A percentile compares a stretch with the other conserved stretches of the same genome.
These are phyloP conservation scores for Neocatenulostroma microsporum DNA, from an alignment of 2,329 filamentous ascomycete genomes.

Conservation along the genomic window DNA sequence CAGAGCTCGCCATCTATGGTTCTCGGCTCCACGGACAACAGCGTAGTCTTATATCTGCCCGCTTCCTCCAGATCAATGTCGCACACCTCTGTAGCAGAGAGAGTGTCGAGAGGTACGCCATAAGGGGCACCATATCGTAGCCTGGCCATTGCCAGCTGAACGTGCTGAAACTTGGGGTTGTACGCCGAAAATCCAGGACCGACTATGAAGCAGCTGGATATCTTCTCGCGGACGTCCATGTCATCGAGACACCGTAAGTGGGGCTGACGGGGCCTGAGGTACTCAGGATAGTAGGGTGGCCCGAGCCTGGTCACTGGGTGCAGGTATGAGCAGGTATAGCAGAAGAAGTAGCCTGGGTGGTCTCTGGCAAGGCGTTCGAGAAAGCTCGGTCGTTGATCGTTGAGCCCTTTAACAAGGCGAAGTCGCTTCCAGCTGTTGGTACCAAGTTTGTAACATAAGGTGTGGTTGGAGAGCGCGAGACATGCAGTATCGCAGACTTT, in stretches of 20 bases:
- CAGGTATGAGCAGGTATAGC: background rate
- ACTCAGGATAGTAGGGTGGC: background rate
- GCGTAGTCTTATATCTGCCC: background rate
- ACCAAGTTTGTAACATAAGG: background rate
- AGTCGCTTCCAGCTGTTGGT: background rate
- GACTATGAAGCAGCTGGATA: background rate
- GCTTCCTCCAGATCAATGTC: background rate
- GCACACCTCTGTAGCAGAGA: background rate
- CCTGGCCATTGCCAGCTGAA: conserved; percentile 1
- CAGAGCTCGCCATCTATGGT: background rate
- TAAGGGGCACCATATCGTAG: background rate
- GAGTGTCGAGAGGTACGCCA: background rate
- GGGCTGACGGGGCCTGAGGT: too few relatives aligned
- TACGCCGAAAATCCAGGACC: background rate
- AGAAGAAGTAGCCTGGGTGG: background rate
- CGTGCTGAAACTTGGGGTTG: background rate
- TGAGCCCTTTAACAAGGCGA: background rate
- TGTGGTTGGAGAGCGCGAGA: background rate
- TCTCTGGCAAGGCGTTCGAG: background rate
- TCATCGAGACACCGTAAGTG: background rate
- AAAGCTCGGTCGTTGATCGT: background rate
- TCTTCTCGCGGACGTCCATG: background rate
- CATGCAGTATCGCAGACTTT: background rate
- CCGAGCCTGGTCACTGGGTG: background rate
- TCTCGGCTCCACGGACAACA: background rate